Base-by-base conservation (phyloP, 2,329 filamentous ascomycete genomes). In the Fusarium foetens region DNA sequence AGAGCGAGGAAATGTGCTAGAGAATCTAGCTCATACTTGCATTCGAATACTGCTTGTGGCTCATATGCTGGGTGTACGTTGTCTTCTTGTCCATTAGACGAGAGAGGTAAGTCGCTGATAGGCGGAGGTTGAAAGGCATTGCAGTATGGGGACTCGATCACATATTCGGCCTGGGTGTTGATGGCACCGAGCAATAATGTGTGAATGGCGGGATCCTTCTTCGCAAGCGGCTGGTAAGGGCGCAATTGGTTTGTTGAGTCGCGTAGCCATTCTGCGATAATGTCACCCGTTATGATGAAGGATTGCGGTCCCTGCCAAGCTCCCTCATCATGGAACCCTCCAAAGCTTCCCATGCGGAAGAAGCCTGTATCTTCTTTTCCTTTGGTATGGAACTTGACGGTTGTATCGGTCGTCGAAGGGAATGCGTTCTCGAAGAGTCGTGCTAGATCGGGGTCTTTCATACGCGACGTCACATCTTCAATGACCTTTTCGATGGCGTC, bases 1-100 rank as follows among this genome's bases (percentile, higher is more conserved):
- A 99, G 84, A 0, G 93, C 90, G 10, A 99, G 87, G 80, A 99
- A 99, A 79, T 97, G 92, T 0, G 95, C 96, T 1, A 99, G 86
- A 13, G 95, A 98, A 83, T 99, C 96, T 27, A 99, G 90, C 84
- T 99, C 96, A 82, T 98, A 99, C 83, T 99, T 99, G 89, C 96
- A 99, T 82, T 99, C 96, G 73, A 98, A 99, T 7, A 99, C 96
- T 53, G 91, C 89, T 1, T 87, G 89, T 1, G 92, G 92, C 78
- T 98, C 94, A 79, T 97, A 98, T 1, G 87, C 86, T 1, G 96
- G 96, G 76, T 97, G 94, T 1, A 99, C 96, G 13, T 80, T 82
- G 78, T 99, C 96, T 25, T 92, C 88, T 79, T 97, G 93, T 6
- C 93, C 93, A 77, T 95, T 97, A 75, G 89, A 87, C 21, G 91